These are phyloP conservation scores for Vitis rotundifolia DNA, from an alignment of 164 flowering plant genomes.

Conservation along the genomic window DNA sequence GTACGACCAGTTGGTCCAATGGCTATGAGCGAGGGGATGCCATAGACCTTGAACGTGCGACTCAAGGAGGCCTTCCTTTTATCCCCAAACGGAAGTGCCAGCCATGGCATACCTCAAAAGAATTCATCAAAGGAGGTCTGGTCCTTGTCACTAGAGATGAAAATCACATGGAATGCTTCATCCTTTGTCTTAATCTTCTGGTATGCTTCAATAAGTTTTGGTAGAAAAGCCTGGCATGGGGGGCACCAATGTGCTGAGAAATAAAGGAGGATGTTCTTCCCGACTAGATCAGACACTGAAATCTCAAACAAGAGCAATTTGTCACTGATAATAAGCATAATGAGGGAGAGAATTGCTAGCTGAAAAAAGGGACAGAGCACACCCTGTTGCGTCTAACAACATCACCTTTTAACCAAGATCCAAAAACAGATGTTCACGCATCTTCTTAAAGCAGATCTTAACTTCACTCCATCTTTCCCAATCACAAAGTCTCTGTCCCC, in stretches of 20 bases:
- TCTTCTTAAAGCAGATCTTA: conserved; percentile 11
- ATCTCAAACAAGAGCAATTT: conserved; percentile 24
- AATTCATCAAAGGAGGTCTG: conserved; percentile 56
- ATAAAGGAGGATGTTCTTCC: conserved; percentile 62
- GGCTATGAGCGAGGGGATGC: conserved; percentile 60
- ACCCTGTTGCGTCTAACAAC: neutral
- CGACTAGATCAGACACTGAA: conserved; percentile 59
- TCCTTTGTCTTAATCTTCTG: conserved; percentile 57
- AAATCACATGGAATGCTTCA: conserved; percentile 60
- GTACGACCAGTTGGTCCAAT: conserved; percentile 68
- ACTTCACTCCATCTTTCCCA: conserved; percentile 48
- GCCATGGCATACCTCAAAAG: conserved; percentile 72
- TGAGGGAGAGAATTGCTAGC: conserved; percentile 22
- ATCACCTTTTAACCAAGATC: no score
- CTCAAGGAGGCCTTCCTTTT: conserved; percentile 34
- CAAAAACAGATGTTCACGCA: neutral
- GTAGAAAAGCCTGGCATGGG: conserved; percentile 66
- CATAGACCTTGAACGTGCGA: conserved; percentile 46
- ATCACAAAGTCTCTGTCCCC: conserved; percentile 51
- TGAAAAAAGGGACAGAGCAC: neutral
- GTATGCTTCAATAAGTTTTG: conserved; percentile 58
- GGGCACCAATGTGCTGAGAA: conserved; percentile 82
- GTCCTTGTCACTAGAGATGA: conserved; percentile 58
- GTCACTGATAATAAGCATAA: neutral
- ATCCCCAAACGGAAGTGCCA: conserved; percentile 74